These are phyloP conservation scores for Entoloma clypeatum DNA, from an alignment of 1,284 basidiomycete species.

Conservation along the genomic window DNA sequence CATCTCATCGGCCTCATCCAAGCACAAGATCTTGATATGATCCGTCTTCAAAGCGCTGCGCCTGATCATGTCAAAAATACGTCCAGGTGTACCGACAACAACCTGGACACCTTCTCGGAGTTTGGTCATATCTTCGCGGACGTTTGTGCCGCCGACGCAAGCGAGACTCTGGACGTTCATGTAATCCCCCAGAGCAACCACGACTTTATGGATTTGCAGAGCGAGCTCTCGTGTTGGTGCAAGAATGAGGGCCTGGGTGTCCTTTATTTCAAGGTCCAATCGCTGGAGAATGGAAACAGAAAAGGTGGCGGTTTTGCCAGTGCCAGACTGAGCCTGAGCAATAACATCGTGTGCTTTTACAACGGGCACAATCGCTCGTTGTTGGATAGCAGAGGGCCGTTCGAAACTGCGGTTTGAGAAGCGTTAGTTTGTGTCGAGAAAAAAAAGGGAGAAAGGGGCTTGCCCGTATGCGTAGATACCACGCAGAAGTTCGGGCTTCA, in stretches of 20 bases:
- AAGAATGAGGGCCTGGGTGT: slow-evolving; percentile 83
- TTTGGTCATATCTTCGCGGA: slow-evolving; percentile 80
- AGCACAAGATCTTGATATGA: slow-evolving; percentile 80
- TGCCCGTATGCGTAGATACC: slow-evolving; percentile 89
- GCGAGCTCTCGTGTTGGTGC: slow-evolving; percentile 88
- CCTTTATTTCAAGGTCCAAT: slow-evolving; percentile 68
- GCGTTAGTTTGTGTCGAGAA: slow-evolving; percentile 22
- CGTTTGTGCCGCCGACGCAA: slow-evolving; percentile 79
- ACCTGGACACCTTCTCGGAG: slow-evolving; percentile 74
- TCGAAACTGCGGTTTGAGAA: slow-evolving; percentile 57
- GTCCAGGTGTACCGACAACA: slow-evolving; percentile 80
- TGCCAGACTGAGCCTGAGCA: slow-evolving; percentile 82
- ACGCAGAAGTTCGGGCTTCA: slow-evolving; percentile 84
- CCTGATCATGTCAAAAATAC: slow-evolving; percentile 85
- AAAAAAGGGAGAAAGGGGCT: slow-evolving; percentile 21
- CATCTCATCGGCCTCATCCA: slow-evolving; percentile 89
- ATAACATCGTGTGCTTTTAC: slow-evolving; percentile 82
- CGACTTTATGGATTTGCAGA: slow-evolving; percentile 90
- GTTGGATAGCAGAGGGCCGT: slow-evolving; percentile 83
- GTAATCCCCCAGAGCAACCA: slow-evolving; percentile 84
- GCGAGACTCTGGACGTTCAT: slow-evolving; percentile 82
- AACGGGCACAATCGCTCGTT: slow-evolving; percentile 82
- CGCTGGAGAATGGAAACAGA: slow-evolving; percentile 66
- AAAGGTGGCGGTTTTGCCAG: slow-evolving; percentile 84
- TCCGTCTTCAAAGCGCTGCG: slow-evolving; percentile 72